phyloP scores from a whole-genome alignment of 345 rosid species.

The Triadica sebifera region DNA sequence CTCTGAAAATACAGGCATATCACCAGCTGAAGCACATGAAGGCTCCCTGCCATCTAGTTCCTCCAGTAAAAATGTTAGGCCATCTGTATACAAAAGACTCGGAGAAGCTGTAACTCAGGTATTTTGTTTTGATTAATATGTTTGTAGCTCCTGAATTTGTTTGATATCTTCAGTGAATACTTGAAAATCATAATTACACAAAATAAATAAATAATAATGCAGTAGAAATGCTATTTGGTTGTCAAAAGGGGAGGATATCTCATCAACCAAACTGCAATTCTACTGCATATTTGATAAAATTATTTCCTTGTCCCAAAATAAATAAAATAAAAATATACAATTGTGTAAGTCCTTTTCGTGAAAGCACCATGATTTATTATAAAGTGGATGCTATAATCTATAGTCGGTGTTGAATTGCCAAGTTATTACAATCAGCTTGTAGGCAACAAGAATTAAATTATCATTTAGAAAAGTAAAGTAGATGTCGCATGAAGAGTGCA shows the following conservation, averaged over 20 bases:
- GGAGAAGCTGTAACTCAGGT: constrained; percentile 68
- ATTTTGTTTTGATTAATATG: constrained; percentile 13
- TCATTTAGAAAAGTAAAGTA: not conserved
- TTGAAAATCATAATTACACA: not conserved
- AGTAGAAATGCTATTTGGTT: no score
- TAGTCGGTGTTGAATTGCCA: not conserved
- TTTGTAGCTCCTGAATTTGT: constrained; percentile 5
- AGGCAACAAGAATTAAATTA: not conserved
- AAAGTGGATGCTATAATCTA: not conserved
- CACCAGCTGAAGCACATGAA: constrained; percentile 20
- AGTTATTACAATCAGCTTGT: not conserved
- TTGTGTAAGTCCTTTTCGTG: not conserved
- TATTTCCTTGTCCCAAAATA: not conserved
- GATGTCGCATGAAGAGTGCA: not conserved
- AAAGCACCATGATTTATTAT: not conserved
- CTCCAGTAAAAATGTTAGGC: constrained; percentile 22
- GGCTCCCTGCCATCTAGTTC: constrained; percentile 30
- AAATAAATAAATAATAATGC: no score
- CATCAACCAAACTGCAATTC: not conserved
- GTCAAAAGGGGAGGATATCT: not conserved
- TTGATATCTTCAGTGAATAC: not conserved
- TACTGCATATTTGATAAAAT: not conserved
- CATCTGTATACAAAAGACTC: constrained; percentile 43
- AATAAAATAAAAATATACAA: not conserved
- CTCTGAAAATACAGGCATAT: constrained; percentile 20